Evolutionary conservation across 2,329 filamentous ascomycete genomes (phyloP).

Genomic region (Metarhizium brunneum): DNA sequence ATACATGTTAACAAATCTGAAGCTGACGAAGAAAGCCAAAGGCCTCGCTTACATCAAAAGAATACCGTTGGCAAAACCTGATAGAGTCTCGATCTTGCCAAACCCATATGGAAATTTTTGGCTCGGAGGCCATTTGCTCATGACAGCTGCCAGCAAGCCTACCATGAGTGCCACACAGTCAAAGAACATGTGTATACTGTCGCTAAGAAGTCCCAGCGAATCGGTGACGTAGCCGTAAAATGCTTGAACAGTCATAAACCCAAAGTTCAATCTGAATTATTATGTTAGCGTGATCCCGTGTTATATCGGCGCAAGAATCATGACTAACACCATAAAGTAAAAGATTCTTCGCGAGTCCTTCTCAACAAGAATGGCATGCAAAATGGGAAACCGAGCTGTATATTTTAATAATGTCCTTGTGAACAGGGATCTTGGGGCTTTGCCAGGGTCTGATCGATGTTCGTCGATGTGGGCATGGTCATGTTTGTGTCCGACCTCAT

Average conservation of each 20-base stretch:
- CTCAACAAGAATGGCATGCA: constrained; percentile 80
- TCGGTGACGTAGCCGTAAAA: constrained; percentile 92
- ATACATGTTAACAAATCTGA: neutral
- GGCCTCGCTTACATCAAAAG: constrained; percentile 64
- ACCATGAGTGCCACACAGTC: constrained; percentile 90
- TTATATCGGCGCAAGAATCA: neutral
- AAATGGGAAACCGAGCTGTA: constrained; percentile 62
- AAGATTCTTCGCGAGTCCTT: constrained; percentile 92
- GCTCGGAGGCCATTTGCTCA: constrained; percentile 93
- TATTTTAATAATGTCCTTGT: constrained; percentile 65
- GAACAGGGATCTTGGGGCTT: constrained; percentile 51
- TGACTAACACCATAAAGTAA: constrained; percentile 81
- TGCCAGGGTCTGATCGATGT: constrained; percentile 25
- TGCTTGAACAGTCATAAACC: constrained; percentile 89
- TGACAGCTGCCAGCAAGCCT: constrained; percentile 82
- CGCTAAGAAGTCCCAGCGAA: constrained; percentile 87
- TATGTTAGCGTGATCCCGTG: neutral
- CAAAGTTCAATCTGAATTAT: constrained; percentile 68
- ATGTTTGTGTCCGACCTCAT: constrained; percentile 16
- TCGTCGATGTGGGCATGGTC: constrained; percentile 14
- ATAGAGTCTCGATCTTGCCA: constrained; percentile 92
- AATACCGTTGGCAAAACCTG: constrained; percentile 92
- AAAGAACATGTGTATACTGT: constrained; percentile 99
- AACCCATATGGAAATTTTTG: constrained; percentile 88
- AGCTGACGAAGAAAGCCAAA: neutral